Percentiles rank a stretch among this genome's conserved stretches.
Conservation (phyloP, 164 flowering plant species). For the Annona cherimola region DNA sequence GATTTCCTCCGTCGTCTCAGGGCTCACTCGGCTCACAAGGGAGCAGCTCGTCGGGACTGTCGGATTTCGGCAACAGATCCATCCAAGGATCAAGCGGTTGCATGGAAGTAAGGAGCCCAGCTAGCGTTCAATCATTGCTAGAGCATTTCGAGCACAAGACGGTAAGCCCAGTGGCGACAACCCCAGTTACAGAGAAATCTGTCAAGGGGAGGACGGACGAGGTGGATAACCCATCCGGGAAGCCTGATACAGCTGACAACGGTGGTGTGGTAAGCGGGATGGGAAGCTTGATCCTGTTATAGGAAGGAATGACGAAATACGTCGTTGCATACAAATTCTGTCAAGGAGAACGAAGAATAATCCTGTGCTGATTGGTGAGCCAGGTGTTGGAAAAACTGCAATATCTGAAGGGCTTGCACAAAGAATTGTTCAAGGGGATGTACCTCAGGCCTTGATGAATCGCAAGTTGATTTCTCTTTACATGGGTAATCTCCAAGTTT, state of each 20-base stretch:
- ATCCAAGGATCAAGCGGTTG: no score
- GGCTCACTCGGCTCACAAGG: constrained; percentile 47
- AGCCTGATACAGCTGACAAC: no score
- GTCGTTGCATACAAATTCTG: constrained; percentile 94
- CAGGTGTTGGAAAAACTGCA: constrained; percentile 99
- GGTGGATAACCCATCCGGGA: no score
- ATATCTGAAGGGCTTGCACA: constrained; percentile 99
- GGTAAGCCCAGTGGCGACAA: no score
- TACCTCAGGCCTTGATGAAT: constrained; percentile 96
- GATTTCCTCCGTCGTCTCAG: no score
- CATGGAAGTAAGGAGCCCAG: no score
- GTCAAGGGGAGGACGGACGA: no score
- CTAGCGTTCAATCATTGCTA: no score
- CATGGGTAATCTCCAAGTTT: constrained; percentile 33
- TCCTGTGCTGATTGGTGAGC: constrained; percentile 97
- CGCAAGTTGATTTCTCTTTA: constrained; percentile 33
- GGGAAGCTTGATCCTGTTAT: constrained; percentile 98
- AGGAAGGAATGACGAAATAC: constrained; percentile 97
- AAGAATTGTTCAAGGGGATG: constrained; percentile 96
- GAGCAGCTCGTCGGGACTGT: constrained; percentile 47
- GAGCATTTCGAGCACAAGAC: no score
- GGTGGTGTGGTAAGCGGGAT: constrained; percentile 75
- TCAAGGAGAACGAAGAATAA: constrained; percentile 97
- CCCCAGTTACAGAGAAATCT: no score
- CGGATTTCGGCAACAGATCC: constrained; percentile 33